phyloP scores from a whole-genome alignment of 2,329 filamentous ascomycete genomes.

The Aciculosporium take region DNA sequence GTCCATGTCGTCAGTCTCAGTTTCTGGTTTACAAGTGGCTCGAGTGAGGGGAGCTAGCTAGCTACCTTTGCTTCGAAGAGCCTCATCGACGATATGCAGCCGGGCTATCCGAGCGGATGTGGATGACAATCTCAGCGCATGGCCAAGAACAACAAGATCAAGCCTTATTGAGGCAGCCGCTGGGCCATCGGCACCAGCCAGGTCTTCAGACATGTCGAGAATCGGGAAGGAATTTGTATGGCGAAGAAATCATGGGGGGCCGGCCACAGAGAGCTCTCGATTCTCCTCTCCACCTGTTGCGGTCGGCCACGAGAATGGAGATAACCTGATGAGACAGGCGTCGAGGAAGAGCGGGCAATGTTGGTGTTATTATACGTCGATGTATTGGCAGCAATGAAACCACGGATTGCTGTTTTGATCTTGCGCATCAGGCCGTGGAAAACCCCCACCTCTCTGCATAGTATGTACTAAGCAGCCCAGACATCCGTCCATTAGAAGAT shows the following conservation, averaged over 20 bases:
- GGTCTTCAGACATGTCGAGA: conserved; percentile 22
- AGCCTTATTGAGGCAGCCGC: conserved; percentile 22
- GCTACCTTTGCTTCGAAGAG: conserved; percentile 21
- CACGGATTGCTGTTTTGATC: too few species aligned
- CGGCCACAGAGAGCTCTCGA: conserved; percentile 11
- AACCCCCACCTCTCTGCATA: too few species aligned
- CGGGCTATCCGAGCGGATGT: conserved; percentile 40
- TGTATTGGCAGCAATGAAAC: neutral
- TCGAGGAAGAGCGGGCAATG: neutral
- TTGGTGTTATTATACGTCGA: neutral
- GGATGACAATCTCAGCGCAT: conserved; percentile 46
- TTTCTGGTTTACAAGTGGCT: conserved; percentile 11
- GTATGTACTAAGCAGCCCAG: too few species aligned
- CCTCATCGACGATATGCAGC: conserved; percentile 42
- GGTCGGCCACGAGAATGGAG: neutral
- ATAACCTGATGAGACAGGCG: neutral
- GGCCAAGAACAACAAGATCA: conserved; percentile 34
- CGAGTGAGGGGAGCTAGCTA: neutral
- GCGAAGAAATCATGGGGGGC: conserved; percentile 22
- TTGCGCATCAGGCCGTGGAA: too few species aligned
- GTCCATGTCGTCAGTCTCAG: neutral
- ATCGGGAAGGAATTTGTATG: conserved; percentile 9
- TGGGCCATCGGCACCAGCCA: conserved; percentile 27
- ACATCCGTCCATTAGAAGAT: too few species aligned
- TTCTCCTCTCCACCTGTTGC: neutral